These are phyloP conservation scores for Blakeslea trispora DNA, from an alignment of 371 early-diverging fungal genomes.

Conservation along the genomic window DNA sequence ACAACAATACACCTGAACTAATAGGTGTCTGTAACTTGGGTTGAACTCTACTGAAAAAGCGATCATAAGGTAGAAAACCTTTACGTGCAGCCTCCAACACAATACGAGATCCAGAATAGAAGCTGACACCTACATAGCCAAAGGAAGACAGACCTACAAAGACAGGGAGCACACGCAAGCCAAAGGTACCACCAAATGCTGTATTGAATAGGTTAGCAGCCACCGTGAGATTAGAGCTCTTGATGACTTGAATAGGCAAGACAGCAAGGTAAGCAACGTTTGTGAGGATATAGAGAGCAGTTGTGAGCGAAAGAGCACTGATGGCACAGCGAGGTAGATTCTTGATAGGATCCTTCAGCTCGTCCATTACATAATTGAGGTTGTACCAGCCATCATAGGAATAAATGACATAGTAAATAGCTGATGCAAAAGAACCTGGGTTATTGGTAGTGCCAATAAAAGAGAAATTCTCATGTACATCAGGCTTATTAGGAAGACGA, in stretches of 20 bases:
- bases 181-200: constrained; percentile 32
- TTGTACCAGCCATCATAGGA: constrained; percentile 35
- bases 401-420: constrained; percentile 29
- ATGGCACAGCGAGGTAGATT: constrained; percentile 31
- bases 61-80: constrained; percentile 26
- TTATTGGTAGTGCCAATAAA: constrained; percentile 24
- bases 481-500: constrained; percentile 20
- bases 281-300: constrained; percentile 21
- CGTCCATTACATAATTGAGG: constrained; percentile 30
- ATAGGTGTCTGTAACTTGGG: constrained; percentile 27
- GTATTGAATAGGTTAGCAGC: constrained; percentile 29
- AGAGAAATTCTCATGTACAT: constrained; percentile 21
- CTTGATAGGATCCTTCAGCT: constrained; percentile 28
- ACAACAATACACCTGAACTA: constrained; percentile 15
- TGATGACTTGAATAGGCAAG: constrained; percentile 17
- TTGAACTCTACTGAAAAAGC: constrained; percentile 25
- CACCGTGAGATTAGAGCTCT: constrained; percentile 21
- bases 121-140: constrained; percentile 27
- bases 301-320: constrained; percentile 21
- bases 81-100: constrained; percentile 27
- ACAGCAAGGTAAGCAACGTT: constrained; percentile 32
- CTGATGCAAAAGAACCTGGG: constrained; percentile 26
- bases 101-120: constrained; percentile 27
- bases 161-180: constrained; percentile 23
- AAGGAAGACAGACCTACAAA: constrained; percentile 29